phyloP scores from a whole-genome alignment of 768 basidiomycete genomes.

The Psilocybe cyanescens region DNA sequence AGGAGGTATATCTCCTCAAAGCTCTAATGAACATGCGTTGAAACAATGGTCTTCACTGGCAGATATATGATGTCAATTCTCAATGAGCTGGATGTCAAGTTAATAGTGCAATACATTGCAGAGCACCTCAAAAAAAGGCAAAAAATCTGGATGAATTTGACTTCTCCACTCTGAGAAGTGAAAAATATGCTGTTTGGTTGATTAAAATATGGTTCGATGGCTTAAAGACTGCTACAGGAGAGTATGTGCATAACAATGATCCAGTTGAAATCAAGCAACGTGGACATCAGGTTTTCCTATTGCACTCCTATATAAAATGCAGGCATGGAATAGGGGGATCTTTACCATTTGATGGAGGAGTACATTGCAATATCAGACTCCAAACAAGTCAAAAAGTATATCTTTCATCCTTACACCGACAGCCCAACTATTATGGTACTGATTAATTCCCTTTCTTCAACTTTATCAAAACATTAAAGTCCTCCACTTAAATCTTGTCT shows the following conservation, averaged over 20 bases:
- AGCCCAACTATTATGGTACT: neutral
- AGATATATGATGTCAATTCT: no score
- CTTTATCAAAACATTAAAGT: conserved; percentile 17
- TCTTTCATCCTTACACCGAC: neutral
- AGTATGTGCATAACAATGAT: neutral
- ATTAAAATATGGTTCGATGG: neutral
- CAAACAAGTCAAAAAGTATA: conserved; percentile 7
- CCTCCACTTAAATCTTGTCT: conserved; percentile 13
- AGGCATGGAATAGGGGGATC: neutral
- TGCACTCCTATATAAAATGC: neutral
- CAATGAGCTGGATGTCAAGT: no score
- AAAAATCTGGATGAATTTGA: neutral
- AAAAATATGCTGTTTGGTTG: neutral
- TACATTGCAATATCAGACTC: conserved; percentile 1
- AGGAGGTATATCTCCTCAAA: no score
- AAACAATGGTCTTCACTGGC: no score
- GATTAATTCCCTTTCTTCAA: conserved; percentile 2
- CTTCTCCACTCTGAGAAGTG: neutral
- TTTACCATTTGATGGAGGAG: neutral
- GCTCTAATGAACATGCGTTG: no score
- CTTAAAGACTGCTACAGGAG: neutral
- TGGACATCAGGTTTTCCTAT: neutral
- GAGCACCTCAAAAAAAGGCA: no score
- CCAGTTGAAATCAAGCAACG: neutral
- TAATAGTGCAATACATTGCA: no score